phyloP scores from a whole-genome alignment of 345 rosid species.

The Turnera subulata region DNA sequence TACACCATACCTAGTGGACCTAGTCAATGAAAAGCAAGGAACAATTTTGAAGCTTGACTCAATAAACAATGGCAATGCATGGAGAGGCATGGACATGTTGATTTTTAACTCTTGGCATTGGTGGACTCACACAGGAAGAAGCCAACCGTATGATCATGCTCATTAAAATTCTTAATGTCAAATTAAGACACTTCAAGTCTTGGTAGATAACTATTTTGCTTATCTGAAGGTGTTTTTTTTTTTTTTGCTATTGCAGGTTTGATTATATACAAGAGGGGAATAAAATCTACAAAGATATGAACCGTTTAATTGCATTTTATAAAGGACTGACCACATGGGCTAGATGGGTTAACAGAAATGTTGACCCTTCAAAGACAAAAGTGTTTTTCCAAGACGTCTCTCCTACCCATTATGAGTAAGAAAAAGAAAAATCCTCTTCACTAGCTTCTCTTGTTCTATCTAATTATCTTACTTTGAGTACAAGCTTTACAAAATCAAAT shows the following conservation, averaged over 20 bases:
- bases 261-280: slow-evolving; percentile 68
- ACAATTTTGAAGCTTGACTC: slow-evolving; percentile 67
- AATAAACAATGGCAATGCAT: slow-evolving; percentile 51
- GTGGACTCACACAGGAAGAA: slow-evolving; percentile 80
- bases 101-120: slow-evolving; percentile 90
- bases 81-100: slow-evolving; percentile 89
- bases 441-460: too few relatives aligned
- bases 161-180: too few relatives aligned
- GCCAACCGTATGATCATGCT: slow-evolving; percentile 61
- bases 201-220: background rate
- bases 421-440: background rate
- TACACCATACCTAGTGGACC: slow-evolving; percentile 65
- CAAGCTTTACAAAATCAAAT: too few relatives aligned
- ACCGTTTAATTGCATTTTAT: slow-evolving; percentile 70
- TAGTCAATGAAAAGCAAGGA: slow-evolving; percentile 41
- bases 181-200: background rate
- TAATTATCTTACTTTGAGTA: too few relatives aligned
- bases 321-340: slow-evolving; percentile 93
- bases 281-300: slow-evolving; percentile 66
- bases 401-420: slow-evolving; percentile 89
- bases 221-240: background rate
- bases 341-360: slow-evolving; percentile 68
- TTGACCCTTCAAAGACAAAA: slow-evolving; percentile 65
- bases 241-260: slow-evolving; percentile 44
- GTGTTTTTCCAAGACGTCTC: slow-evolving; percentile 86